phyloP scores from a whole-genome alignment of 1,284 basidiomycete genomes.

The Puccinia hordei region DNA sequence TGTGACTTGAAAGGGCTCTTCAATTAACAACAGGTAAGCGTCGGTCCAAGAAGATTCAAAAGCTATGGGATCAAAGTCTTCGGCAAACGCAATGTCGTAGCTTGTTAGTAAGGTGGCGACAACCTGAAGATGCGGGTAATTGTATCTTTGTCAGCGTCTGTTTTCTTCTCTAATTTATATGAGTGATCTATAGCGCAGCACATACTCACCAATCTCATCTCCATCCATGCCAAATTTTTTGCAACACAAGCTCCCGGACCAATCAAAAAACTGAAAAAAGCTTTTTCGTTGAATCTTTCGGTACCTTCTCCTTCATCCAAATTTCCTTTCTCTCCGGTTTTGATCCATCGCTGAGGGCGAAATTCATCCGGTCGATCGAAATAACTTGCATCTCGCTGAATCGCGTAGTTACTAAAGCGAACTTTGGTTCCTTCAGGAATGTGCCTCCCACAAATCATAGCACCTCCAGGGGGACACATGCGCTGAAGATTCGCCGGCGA shows the following conservation, averaged over 20 bases:
- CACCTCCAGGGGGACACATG: conserved; percentile 55
- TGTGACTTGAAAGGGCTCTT: conserved; percentile 29
- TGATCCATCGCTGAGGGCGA: conserved; percentile 57
- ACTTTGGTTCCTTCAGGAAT: conserved; percentile 56
- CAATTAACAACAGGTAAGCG: conserved; percentile 43
- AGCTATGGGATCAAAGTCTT: conserved; percentile 38
- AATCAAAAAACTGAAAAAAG: conserved; percentile 46
- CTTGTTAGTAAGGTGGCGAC: conserved; percentile 33
- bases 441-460: conserved; percentile 55
- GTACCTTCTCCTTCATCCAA: background rate
- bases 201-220: conserved; percentile 36
- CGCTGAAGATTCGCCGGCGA: conserved; percentile 58
- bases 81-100: conserved; percentile 32
- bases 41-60: conserved; percentile 46
- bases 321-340: conserved; percentile 52
- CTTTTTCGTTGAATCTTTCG: conserved; percentile 17
- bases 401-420: conserved; percentile 56
- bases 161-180: background rate
- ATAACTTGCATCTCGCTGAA: conserved; percentile 55
- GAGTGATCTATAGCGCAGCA: background rate
- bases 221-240: conserved; percentile 49
- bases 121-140: conserved; percentile 13
- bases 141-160: conserved; percentile 4
- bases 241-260: conserved; percentile 56
- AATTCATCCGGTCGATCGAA: conserved; percentile 55